Base-by-base conservation (phyloP, 495 filamentous ascomycete genomes). In the Paragyromitra xinjiangensis region DNA sequence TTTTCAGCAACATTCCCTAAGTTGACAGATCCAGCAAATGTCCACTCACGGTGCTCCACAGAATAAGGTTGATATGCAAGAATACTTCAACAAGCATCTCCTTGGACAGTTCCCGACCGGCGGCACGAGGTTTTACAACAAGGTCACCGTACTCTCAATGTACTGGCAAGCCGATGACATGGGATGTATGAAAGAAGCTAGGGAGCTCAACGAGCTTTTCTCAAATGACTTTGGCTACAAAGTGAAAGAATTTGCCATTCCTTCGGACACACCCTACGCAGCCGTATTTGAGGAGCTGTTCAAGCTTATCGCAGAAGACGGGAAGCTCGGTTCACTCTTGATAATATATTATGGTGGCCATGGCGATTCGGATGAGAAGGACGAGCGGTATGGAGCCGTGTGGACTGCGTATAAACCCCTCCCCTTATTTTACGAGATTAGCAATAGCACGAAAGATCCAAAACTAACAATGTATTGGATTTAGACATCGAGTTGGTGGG, bases 311-410 rank as follows among this genome's bases (percentile, higher is more conserved):
- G 3, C 2, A 34, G 44, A 53, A 14, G 24, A 67, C 26, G 45
- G 48, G 0, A 11, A 45, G 8, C 19, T 5, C 19, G 48, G 24
- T 48, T 48, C 64, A 37, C 29, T 67, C 14, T 2, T 67, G 24
- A 67, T 67, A 51, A n/a, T 67, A 50, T 51, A 67, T 12, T 67
- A 67, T 11, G 64, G 64, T 4, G 48, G 64, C 8, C 64, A 67
- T 12, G 64, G 24, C 4, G 45, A 67, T 34, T 3, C 45, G 2
- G 64, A 67, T 16, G 26, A 9, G 44, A 9, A 67, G 3, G 0
- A 67, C 26, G 24, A 19, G 6, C 64, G 64, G 2, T 50, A 19
- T 53, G 64, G 45, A 6, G n/a, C 64, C 48, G 48, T 67, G 1
- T 67, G 26, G 45, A n/a, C 64, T 39, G 64, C 64, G 64, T 67